Evolutionary conservation across 805 yeast genomes (phyloP), one percentile per base, ranked within the genome.

Genomic region (Metschnikowia cerradonensis): DNA sequence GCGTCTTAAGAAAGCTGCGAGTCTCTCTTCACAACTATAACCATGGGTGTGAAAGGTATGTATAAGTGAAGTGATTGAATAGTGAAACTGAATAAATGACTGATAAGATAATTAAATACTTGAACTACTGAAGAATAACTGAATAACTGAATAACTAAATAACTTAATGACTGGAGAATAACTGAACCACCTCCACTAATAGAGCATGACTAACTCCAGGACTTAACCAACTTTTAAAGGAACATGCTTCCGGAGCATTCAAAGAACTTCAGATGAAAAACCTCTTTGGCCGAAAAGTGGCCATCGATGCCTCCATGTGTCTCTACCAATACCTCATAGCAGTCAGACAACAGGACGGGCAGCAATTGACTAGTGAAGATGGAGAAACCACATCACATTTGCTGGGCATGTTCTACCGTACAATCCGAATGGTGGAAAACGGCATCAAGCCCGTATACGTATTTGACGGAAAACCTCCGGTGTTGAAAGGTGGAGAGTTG

Each of bases 381-480:
- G 99, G 99, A 41, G 96, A 90, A 55, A 92, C 97, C 1, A 74
- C 88, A 0, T 88, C 97, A 0, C 99, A 94, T 67, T 67, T 94
- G 51, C 90, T 91, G 86, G 99, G 99, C 2, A 88, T 94, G 79
- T 94, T 94, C 67, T 92, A 94, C 68, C 76, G 99, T 53, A 94
- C 99, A 0, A 78, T 94, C 47, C 72, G 96, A 48, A 81, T 94
- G 79, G 87, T 91, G 4, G 96, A 86, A 56, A 82, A 88, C 62
- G 97, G 97, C n/a, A 81, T 94, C 61, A 94, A 94, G 66, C 99
- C 99, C 1, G 86, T 91, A 41, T 94, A 90, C 64, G 98, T 94
- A 6, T 94, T 94, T 70, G 99, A 94, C 67, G 99, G 99, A 22
- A 90, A 88, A 61, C 99, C 99, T 5, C 99, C 99, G 1, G 88